A percentile compares a stretch with the other conserved stretches of the same genome.
phyloP scores from a whole-genome alignment of 208 protist species.

The Crithidia sp. region DNA sequence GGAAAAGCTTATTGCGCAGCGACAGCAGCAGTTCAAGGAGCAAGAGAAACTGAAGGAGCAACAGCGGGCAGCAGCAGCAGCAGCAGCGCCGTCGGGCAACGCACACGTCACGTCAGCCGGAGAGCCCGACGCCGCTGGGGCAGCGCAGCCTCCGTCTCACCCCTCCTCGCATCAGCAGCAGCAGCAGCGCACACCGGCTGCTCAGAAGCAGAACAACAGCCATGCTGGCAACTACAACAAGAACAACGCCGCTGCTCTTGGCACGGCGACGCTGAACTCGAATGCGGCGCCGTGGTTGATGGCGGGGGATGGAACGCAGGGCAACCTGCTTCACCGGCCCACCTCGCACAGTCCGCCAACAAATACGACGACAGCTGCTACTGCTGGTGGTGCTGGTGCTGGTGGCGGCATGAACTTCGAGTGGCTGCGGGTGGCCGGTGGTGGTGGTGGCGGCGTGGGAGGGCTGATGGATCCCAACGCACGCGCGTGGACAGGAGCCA shows the following conservation, averaged over 20 bases:
- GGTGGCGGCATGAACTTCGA: conserved; percentile 16
- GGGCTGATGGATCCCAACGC: neutral
- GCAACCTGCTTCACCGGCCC: neutral
- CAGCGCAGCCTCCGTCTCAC: neutral
- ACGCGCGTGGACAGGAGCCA: conserved; percentile 21
- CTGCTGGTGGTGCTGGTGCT: neutral
- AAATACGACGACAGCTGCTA: neutral
- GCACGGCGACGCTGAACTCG: conserved; percentile 3
- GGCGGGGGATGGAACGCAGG: conserved; percentile 14
- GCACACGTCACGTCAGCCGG: neutral
- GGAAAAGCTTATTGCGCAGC: conserved; percentile 32
- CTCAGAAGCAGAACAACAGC: neutral
- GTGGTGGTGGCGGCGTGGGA: neutral
- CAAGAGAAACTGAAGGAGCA: conserved; percentile 18
- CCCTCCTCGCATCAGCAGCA: conserved; percentile 5
- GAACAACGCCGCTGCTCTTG: neutral
- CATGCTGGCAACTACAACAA: neutral
- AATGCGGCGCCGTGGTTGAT: conserved; percentile 27
- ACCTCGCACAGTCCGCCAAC: neutral
- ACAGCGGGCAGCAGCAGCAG: conserved; percentile 16
- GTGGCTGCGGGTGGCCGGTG: conserved; percentile 17
- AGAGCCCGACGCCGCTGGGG: neutral
- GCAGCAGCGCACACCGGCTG: neutral
- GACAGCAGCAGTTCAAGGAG: conserved; percentile 35
- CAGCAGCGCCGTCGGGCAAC: conserved; percentile 5